Evolutionary conservation across 2,329 filamentous ascomycete species (phyloP), one percentile per base, ranked within the genome.

Genomic region (Calonectria multiphialidica): DNA sequence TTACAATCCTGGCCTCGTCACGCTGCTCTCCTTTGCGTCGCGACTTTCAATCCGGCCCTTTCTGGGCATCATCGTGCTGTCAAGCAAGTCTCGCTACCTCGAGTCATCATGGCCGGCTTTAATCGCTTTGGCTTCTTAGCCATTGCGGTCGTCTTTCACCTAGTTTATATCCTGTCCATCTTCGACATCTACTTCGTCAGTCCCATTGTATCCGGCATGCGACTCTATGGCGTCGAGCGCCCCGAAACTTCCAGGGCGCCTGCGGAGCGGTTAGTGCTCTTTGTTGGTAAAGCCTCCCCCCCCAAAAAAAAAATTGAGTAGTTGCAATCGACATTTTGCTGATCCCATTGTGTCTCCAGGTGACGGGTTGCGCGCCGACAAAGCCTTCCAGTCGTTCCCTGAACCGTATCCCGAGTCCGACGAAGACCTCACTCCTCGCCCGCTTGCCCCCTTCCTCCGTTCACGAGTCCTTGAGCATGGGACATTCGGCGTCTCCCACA

Each of bases 131-230:
- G 93, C 82, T 98, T 99, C 83, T 86, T 98, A 83, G 92, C 93
- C 82, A 91, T 98, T 82, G 97, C 97, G 78, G 90, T 98, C 81
- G 86, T 96, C 73, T 99, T 99, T 83, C 97, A 99, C 85, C 84
- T 98, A 66, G 91, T 98, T 76, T 99, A 99, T 84, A 93, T 98
- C 69, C 94, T 93, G 82, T 98, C 95, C 72, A 98, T 98, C 80
- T 99, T 99, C 86, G 96, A 98, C 84, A 97, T 98, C 75, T 98
- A 99, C 86, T 99, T 99, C 82, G 95, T 98, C 81, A 98, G 95
- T 82, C 97, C 97, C 25, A 97, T 99, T 78, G 97, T 98, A 67
- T 94, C 93, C 87, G 97, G 97, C 81, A 99, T 99, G 97, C 91
- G 90, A 80, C 90, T 95, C 72, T 96, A 95, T 84, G 86, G 88